Evolutionary conservation across 2,329 filamentous ascomycete genomes (phyloP), one percentile per base, ranked within the genome.

Genomic region (Laburnicola sp.): DNA sequence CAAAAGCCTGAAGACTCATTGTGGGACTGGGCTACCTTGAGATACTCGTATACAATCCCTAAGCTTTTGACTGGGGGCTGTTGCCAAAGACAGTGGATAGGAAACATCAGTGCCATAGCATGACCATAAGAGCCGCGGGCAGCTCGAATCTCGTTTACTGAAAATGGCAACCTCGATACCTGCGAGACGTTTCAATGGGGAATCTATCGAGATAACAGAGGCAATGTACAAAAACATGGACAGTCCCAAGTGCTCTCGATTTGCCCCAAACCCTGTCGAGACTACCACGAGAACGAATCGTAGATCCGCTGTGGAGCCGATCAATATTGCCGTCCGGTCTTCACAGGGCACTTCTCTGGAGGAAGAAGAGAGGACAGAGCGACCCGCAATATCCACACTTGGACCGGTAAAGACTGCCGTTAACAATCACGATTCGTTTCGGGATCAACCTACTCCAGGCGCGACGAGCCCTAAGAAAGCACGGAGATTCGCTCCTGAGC

Each of bases 401-500:
- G 63, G 73, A 50, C 65, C 65, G 4, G 42, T 68, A 26, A 63
- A 70, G 54, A 72, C 63, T 6, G 64, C 56, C 10, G 52, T 48
- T 3, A 64, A 64, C 41, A 60, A 50, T 10, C 55, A 53, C 22
- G 58, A 73, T 48, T 45, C 50, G 10, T 53, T 82, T 2, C 84
- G 82, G 60, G 83, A 84, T 59, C 81, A 82, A 16, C 45, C 48
- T 26, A 47, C 53, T 25, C 26, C 22, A 21, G 34, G 52, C 26
- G 30, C 9, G 30, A 16, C 45, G 9, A 35, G 42, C 6, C 3
- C 44, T 9, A 59, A 57, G 25, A 38, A 45, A n/a, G 25, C 25
- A 32, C 58, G 73, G 44, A 84, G 83, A 62, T 90, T 89, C 73
- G 79, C 78, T 39, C 86, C 86, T 35, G 80, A 87, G 49, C 86